Evolutionary conservation across 352 stramenopile species (phyloP).

Genomic region (Thalassiosira oceanica): DNA sequence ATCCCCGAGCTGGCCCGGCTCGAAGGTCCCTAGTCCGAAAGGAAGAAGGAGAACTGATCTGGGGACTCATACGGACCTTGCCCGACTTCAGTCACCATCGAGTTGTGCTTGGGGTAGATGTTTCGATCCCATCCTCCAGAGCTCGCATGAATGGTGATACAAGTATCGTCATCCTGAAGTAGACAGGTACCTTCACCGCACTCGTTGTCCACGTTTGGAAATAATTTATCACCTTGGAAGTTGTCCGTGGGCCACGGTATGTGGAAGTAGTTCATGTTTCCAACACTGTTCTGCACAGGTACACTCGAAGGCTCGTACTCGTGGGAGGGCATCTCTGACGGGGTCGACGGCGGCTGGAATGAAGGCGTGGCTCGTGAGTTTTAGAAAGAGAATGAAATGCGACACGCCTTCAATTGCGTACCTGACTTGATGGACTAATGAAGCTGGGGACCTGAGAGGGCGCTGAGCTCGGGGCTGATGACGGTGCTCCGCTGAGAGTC

Average conservation of each 20-base stretch:
- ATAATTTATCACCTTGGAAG: slow-evolving; percentile 26
- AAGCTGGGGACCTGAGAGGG: background rate
- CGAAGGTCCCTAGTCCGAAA: slow-evolving; percentile 34
- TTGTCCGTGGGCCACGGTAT: slow-evolving; percentile 31
- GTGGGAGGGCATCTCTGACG: background rate
- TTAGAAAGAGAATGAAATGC: background rate
- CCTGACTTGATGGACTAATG: background rate
- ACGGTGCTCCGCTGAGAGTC: slow-evolving; percentile 3
- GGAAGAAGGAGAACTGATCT: slow-evolving; percentile 76
- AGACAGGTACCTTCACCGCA: slow-evolving; percentile 31
- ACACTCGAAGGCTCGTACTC: background rate
- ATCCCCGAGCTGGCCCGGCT: too few relatives aligned
- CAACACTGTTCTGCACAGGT: slow-evolving; percentile 20
- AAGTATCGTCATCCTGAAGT: slow-evolving; percentile 32
- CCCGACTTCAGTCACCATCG: slow-evolving; percentile 47
- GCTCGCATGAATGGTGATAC: slow-evolving; percentile 38
- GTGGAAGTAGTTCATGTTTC: slow-evolving; percentile 48
- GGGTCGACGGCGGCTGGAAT: background rate
- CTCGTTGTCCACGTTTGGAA: slow-evolving; percentile 34
- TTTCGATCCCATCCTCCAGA: slow-evolving; percentile 29
- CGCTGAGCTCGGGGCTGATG: background rate
- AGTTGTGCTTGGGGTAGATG: slow-evolving; percentile 31
- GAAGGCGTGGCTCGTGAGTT: background rate
- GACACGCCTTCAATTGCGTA: slow-evolving; percentile 2
- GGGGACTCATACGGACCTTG: slow-evolving; percentile 46